These are phyloP conservation scores for Sapria himalayana DNA, from an alignment of 345 rosid genomes.

Conservation along the genomic window DNA sequence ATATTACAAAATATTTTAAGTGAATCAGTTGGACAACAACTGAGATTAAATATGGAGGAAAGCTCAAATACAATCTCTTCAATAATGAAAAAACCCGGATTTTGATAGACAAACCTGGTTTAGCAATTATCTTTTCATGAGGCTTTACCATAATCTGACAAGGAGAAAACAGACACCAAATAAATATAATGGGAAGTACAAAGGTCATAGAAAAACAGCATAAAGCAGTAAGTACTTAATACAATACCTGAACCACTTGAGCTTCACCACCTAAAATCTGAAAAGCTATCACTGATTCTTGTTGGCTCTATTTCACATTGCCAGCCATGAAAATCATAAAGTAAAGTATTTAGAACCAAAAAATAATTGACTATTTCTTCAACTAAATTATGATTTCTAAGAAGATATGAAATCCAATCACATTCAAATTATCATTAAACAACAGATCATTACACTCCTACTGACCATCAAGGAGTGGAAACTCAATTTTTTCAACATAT, in stretches of 20 bases:
- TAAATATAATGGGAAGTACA: not conserved
- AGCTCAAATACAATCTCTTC: not conserved
- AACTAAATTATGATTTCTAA: too few relatives aligned
- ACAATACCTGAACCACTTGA: conserved; percentile 73
- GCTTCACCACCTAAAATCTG: conserved; percentile 99
- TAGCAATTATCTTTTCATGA: conserved; percentile 64
- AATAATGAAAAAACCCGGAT: not conserved
- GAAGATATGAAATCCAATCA: too few relatives aligned
- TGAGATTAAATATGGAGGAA: too few relatives aligned
- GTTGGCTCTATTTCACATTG: conserved; percentile 42
- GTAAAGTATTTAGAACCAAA: too few relatives aligned
- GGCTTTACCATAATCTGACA: conserved; percentile 83
- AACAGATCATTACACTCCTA: too few relatives aligned
- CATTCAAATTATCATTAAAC: too few relatives aligned
- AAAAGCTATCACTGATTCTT: conserved; percentile 66
- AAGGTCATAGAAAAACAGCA: not conserved
- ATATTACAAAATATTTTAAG: too few relatives aligned
- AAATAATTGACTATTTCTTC: too few relatives aligned
- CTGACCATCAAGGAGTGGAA: too few relatives aligned
- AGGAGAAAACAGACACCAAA: conserved; percentile 7
- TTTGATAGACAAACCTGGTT: conserved; percentile 39
- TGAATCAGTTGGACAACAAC: too few relatives aligned
- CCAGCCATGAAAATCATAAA: conserved; percentile 8
- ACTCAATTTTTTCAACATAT: too few relatives aligned
- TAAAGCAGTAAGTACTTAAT: not conserved